Percentiles rank a stretch among this genome's conserved stretches.
These are phyloP conservation scores for Solanum virginianum DNA, from an alignment of 257 asterid genomes.

Conservation along the genomic window DNA sequence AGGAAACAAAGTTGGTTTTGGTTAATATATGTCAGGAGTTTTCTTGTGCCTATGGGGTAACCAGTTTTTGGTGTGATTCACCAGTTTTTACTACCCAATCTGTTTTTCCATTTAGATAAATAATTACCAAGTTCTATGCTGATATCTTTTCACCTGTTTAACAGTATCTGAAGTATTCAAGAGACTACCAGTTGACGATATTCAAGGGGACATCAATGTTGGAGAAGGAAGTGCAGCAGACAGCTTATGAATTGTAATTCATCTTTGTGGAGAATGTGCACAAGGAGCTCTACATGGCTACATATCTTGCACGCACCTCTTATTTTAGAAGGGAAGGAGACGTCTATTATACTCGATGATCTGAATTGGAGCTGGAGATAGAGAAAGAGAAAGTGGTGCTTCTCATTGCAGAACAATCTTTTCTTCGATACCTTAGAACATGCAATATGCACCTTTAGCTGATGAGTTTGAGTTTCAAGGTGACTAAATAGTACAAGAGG, in stretches of 20 bases:
- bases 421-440: background rate
- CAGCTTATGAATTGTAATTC: constrained; percentile 1
- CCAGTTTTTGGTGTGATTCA: background rate
- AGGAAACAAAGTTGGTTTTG: background rate
- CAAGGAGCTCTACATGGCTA: background rate
- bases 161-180: constrained; percentile 35
- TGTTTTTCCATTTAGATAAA: background rate
- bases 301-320: background rate
- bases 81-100: background rate
- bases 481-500: background rate
- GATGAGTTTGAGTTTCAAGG: background rate
- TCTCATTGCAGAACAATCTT: background rate
- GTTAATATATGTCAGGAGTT: background rate
- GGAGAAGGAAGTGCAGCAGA: constrained; percentile 57
- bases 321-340: background rate
- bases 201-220: constrained; percentile 83
- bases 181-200: constrained; percentile 65
- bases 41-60: background rate
- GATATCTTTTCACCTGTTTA: background rate
- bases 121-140: background rate
- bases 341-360: background rate
- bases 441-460: background rate
- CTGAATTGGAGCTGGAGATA: background rate
- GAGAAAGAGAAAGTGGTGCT: background rate
- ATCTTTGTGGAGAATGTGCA: background rate